A percentile compares a stretch with the other conserved stretches of the same genome.
These are phyloP conservation scores for Phialemoniopsis sp. DNA, from an alignment of 2,329 filamentous ascomycete species.

Conservation along the genomic window DNA sequence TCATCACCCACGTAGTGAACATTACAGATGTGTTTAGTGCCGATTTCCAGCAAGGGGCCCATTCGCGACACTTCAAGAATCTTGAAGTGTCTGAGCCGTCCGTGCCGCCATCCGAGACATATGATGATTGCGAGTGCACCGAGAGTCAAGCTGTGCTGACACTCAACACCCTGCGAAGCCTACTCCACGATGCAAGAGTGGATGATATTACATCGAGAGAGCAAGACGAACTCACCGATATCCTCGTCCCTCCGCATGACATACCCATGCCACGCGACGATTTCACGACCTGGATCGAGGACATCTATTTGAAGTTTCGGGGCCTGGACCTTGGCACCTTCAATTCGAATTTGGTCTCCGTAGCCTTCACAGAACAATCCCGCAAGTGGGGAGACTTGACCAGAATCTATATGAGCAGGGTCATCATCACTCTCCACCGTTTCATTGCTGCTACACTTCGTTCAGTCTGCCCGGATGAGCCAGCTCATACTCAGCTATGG, in stretches of 20 bases:
- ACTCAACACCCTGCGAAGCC: conserved; percentile 1
- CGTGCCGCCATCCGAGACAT: background rate
- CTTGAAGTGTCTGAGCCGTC: background rate
- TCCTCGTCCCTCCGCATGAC: conserved; percentile 15
- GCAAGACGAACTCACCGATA: conserved; percentile 17
- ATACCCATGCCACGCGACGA: conserved; percentile 7
- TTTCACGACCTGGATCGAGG: conserved; percentile 37
- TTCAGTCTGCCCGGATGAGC: conserved; percentile 35
- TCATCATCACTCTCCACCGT: conserved; percentile 42
- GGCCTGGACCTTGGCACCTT: conserved; percentile 53
- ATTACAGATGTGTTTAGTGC: conserved; percentile 29
- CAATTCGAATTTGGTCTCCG: conserved; percentile 28
- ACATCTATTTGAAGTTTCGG: conserved; percentile 36
- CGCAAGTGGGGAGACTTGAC: conserved; percentile 45
- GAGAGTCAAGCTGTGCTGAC: background rate
- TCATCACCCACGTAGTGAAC: conserved; percentile 31
- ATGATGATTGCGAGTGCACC: conserved; percentile 13
- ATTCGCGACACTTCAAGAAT: conserved; percentile 16
- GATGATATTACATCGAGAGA: background rate
- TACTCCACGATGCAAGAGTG: too few relatives aligned
- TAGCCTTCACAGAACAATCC: conserved; percentile 47
- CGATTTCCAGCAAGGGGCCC: conserved; percentile 19
- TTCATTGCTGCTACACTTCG: conserved; percentile 41
- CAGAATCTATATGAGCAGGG: conserved; percentile 41
- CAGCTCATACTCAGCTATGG: conserved; percentile 32